These are phyloP conservation scores for Diaporthe longicolla DNA, from an alignment of 2,329 filamentous ascomycete species.

Conservation along the genomic window DNA sequence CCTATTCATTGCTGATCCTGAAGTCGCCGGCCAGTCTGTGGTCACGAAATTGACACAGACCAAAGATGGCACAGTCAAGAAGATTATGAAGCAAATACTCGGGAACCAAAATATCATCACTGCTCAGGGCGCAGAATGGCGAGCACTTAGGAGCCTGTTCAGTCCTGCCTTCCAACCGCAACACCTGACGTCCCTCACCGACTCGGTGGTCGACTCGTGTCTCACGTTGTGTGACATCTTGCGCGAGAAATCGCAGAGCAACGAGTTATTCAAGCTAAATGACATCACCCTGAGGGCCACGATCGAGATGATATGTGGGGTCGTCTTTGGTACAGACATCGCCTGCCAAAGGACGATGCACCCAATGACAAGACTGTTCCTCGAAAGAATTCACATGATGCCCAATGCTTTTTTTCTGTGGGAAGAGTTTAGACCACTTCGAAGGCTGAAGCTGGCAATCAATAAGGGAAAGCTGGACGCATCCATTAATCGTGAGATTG, in stretches of 20 bases:
- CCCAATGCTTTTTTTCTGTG: conserved; percentile 1
- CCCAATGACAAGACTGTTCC: not conserved
- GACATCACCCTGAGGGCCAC: not conserved
- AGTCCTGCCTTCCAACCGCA: not conserved
- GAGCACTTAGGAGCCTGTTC: not conserved
- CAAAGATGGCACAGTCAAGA: not conserved
- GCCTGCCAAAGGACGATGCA: not conserved
- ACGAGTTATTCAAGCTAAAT: not conserved
- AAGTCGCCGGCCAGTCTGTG: not conserved
- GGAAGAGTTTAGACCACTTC: not conserved
- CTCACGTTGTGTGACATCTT: not conserved
- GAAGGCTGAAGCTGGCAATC: not conserved
- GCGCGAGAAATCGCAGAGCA: not conserved
- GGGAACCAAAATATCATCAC: not conserved
- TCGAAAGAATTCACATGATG: conserved; percentile 5
- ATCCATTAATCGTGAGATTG: not conserved
- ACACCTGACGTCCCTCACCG: not conserved
- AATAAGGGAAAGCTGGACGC: not conserved
- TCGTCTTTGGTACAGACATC: not conserved
- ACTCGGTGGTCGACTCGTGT: not conserved
- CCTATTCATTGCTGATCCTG: not conserved
- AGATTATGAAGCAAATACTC: not conserved
- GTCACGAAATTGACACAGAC: not conserved
- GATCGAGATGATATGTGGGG: not conserved
- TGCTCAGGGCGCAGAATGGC: not conserved